Evolutionary conservation across 1,284 basidiomycete genomes (phyloP), one percentile per base, ranked within the genome.

Genomic region (Cryptococcus hybrid): DNA sequence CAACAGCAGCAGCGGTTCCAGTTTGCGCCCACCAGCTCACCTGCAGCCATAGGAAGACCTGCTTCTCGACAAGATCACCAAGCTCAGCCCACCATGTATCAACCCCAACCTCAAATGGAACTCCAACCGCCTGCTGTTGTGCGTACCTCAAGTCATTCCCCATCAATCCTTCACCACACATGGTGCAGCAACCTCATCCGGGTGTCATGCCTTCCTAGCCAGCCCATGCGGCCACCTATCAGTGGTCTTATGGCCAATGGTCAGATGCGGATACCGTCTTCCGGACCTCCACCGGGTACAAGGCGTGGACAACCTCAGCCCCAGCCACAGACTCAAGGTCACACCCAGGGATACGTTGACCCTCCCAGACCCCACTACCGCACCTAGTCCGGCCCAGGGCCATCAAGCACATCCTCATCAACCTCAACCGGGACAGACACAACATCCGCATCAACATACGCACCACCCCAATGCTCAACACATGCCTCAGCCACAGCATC

Each of bases 181-280:
- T 69, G 65, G 56, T 60, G 30, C 57, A 61, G 3, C 67, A 67
- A 48, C 62, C 60, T 43, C 64, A 66, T 48, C 62, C 62, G 30
- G 54, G 45, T 15, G 59, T 66, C 18, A 71, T 73, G 68, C 68
- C 67, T 8, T 35, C 38, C 58, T 6, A 71, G 69, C 7, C 68
- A 71, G 54, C 64, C 66, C 44, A 69, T 70, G 64, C 58, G 71
- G 13, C 71, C 69, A 1, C 69, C 69, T 8, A 63, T 65, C 40
- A 69, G 66, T 51, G 69, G 69, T 13, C 61, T 58, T 9, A 40
- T 40, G 37, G 18, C 49, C 13, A 42, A 9, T n/a, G 40, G 40
- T 8, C 34, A 24, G 13, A 24, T 7, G 12, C 46, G 34, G 12
- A 47, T 12, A n/a, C 46, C 12, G 34, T 12, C 15, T 30, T 18